Evolutionary conservation across 345 rosid species (phyloP), one percentile per base, ranked within the genome.

Genomic region (Geranium brycei): DNA sequence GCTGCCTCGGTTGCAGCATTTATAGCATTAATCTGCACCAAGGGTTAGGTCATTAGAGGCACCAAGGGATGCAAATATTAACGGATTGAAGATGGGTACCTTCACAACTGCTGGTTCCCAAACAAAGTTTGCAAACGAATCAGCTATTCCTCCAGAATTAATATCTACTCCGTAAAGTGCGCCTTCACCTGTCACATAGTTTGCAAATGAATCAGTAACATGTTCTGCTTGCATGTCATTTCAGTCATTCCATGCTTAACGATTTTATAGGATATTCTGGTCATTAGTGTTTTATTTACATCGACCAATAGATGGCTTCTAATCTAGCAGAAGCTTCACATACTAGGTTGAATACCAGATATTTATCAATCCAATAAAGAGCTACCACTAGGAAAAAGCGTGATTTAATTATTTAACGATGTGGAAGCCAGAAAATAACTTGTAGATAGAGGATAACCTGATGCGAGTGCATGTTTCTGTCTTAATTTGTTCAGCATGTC

Each of bases 1-100:
- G 97, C 91, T 31, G 99, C 99, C 80, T 95, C 99, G 40, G 97
- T 83, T n/a, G 99, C 99, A 71, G 97, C 99, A 72, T 85, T 95
- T 75, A 91, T 87, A 31, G 99, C 97, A 75, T 95, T 95, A 58
- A 91, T 85, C 99, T 95, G 83, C 63, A 62, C 63, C 57, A 69
- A 57, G 51, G n/a, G 19, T 64, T 56, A 19, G 35, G 64, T 19
- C 41, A 35, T 12, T 64, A 31, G 17, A 57, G 18, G 63, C 32
- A 32, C 8, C 55, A 64, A 65, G 17, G 61, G 13, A 23, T 17
- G 53, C 15, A 68, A 57, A 68, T 16, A 38, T 53, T 47, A 47
- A 47, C 13, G 59, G 59, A 40, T 14, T 55, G 28, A 63, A 60
- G 17, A 68, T 55, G 58, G n/a, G 8, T 60, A 78, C 99, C 97